Evolutionary conservation across 2,329 filamentous ascomycete species (phyloP).

Genomic region (Talaromyces pinophilus): DNA sequence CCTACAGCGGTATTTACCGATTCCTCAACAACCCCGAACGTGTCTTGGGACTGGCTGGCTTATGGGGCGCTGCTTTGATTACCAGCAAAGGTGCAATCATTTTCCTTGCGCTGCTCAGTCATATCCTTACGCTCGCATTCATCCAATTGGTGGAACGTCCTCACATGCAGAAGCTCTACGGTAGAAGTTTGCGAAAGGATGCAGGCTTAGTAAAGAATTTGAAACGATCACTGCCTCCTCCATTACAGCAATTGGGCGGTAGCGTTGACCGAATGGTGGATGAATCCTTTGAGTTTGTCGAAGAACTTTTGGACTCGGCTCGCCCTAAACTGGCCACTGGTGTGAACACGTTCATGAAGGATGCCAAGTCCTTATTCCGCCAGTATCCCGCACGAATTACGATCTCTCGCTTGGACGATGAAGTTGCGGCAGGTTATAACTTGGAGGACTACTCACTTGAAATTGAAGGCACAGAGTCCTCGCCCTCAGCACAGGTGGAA

Average conservation of each 20-base stretch:
- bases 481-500: slow-evolving; percentile 56
- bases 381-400: slow-evolving; percentile 84
- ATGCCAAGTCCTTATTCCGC: slow-evolving; percentile 85
- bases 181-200: slow-evolving; percentile 76
- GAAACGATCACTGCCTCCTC: slow-evolving; percentile 78
- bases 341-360: slow-evolving; percentile 81
- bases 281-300: slow-evolving; percentile 83
- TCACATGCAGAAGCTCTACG: slow-evolving; percentile 98
- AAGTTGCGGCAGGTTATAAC: slow-evolving; percentile 72
- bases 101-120: slow-evolving; percentile 79
- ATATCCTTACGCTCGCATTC: slow-evolving; percentile 81
- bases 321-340: slow-evolving; percentile 83
- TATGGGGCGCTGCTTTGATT: slow-evolving; percentile 93
- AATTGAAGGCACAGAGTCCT: slow-evolving; percentile 66
- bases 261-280: slow-evolving; percentile 84
- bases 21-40: slow-evolving; percentile 98
- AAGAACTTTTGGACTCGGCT: slow-evolving; percentile 84
- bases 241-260: slow-evolving; percentile 79
- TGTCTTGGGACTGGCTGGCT: slow-evolving; percentile 86
- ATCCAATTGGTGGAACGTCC: slow-evolving; percentile 92
- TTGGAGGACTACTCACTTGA: slow-evolving; percentile 76
- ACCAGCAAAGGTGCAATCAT: slow-evolving; percentile 88
- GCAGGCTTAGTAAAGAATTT: slow-evolving; percentile 91
- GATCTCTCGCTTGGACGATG: slow-evolving; percentile 74
- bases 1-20: slow-evolving; percentile 95